These are phyloP conservation scores for Dothidotthia symphoricarpi DNA, from an alignment of 2,329 filamentous ascomycete genomes.

Conservation along the genomic window DNA sequence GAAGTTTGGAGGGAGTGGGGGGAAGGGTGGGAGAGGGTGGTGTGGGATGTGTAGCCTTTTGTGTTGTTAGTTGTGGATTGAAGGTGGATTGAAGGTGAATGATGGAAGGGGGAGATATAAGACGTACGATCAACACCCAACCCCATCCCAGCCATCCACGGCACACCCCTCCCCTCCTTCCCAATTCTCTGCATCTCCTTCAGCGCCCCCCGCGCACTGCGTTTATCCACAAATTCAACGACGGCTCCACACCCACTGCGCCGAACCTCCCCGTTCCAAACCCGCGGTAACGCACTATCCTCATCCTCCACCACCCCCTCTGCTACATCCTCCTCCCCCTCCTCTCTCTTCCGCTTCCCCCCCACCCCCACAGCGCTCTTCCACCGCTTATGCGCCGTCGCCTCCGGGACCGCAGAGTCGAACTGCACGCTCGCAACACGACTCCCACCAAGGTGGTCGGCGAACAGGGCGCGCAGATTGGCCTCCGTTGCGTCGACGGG, in stretches of 20 bases:
- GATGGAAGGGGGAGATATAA: background rate
- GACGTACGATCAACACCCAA: constrained; percentile 55
- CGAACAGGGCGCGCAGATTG: constrained; percentile 75
- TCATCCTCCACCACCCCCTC: constrained; percentile 54
- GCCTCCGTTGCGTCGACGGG: constrained; percentile 78
- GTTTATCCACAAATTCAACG: constrained; percentile 78
- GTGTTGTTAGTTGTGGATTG: constrained; percentile 5
- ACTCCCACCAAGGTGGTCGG: constrained; percentile 70
- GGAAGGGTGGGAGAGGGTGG: constrained; percentile 69
- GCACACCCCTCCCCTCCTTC: constrained; percentile 58
- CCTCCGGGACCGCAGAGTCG: constrained; percentile 46
- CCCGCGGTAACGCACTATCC: constrained; percentile 63
- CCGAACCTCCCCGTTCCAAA: constrained; percentile 71
- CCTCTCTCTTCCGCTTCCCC: constrained; percentile 56
- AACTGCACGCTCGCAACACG: constrained; percentile 78
- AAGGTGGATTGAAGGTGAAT: too few relatives aligned
- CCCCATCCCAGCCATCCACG: constrained; percentile 61
- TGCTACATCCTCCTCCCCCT: constrained; percentile 33
- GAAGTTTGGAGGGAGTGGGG: constrained; percentile 64
- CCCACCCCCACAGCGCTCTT: constrained; percentile 35
- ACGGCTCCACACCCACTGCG: constrained; percentile 76
- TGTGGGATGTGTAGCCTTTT: constrained; percentile 61
- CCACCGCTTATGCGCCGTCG: constrained; percentile 51
- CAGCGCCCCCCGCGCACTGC: constrained; percentile 71
- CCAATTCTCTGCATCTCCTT: constrained; percentile 68